These are phyloP conservation scores for Chlamydomonas sp. DNA, from an alignment of 139 green algal species.

Conservation along the genomic window DNA sequence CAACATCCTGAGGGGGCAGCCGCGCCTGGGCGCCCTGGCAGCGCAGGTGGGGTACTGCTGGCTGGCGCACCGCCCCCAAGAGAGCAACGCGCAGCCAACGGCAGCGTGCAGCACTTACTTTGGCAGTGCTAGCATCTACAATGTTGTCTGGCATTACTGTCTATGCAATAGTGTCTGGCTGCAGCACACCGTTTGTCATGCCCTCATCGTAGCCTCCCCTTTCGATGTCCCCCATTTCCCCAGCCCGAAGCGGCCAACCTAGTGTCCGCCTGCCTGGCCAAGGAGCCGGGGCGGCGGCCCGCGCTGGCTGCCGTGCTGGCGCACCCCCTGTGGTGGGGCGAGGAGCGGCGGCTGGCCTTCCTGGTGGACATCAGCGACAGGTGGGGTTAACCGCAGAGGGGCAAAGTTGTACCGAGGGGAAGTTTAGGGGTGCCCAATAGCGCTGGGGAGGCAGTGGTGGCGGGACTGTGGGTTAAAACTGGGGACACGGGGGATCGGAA, in stretches of 20 bases:
- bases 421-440: no score
- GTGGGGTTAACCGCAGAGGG: constrained; percentile 16
- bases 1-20: constrained; percentile 80
- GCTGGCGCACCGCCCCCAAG: background rate
- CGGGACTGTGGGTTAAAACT: background rate
- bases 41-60: background rate
- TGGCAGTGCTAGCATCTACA: no score
- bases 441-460: no score
- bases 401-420: no score
- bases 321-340: constrained; percentile 94
- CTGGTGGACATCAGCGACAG: constrained; percentile 85
- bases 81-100: no score
- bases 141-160: no score
- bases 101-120: no score
- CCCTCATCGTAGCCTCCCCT: no score
- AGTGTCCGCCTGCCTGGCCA: constrained; percentile 76
- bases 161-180: no score
- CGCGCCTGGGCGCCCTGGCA: constrained; percentile 56
- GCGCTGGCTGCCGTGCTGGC: constrained; percentile 71
- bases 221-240: background rate
- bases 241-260: constrained; percentile 84
- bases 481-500: background rate
- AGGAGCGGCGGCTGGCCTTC: constrained; percentile 86
- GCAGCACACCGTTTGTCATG: no score
- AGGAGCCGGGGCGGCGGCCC: constrained; percentile 72